These are phyloP conservation scores for Curvularia sp. DNA, from an alignment of 2,329 filamentous ascomycete species.

Conservation along the genomic window DNA sequence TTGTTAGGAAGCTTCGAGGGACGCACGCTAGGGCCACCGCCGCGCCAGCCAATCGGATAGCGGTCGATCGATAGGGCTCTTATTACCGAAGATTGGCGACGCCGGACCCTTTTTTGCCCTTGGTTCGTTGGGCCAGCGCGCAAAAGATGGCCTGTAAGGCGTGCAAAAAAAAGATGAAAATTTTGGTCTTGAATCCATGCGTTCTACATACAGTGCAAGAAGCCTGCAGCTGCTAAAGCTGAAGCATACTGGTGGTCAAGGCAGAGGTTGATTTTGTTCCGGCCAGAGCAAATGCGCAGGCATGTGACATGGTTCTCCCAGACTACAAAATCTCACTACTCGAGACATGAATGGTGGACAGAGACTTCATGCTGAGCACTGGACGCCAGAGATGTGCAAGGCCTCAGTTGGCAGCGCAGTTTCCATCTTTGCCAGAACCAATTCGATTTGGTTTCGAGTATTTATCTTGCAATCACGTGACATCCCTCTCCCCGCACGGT, in stretches of 20 bases:
- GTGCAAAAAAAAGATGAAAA: not conserved
- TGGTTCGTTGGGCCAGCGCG: conserved; percentile 13
- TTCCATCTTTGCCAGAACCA: not conserved
- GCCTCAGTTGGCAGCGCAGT: not conserved
- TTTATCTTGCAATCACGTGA: not conserved
- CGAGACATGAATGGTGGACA: not conserved
- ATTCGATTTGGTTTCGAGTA: not conserved
- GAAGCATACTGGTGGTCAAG: not conserved
- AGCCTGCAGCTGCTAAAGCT: not conserved
- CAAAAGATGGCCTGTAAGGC: not conserved
- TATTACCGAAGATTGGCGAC: conserved; percentile 20
- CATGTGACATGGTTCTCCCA: not conserved
- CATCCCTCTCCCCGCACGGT: not conserved
- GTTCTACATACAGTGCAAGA: not conserved
- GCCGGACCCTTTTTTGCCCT: conserved; percentile 11
- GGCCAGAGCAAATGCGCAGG: not conserved
- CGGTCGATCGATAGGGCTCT: conserved; percentile 14
- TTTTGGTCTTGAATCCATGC: not conserved
- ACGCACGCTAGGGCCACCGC: conserved; percentile 7
- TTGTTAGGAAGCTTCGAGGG: conserved; percentile 16
- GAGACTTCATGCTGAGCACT: not conserved
- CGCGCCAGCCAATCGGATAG: conserved; percentile 6
- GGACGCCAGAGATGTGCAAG: not conserved
- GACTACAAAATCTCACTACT: not conserved
- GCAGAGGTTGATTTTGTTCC: not conserved